Evolutionary conservation across 305 asterid species (phyloP).

Genomic region (Fraxinus dipetala): DNA sequence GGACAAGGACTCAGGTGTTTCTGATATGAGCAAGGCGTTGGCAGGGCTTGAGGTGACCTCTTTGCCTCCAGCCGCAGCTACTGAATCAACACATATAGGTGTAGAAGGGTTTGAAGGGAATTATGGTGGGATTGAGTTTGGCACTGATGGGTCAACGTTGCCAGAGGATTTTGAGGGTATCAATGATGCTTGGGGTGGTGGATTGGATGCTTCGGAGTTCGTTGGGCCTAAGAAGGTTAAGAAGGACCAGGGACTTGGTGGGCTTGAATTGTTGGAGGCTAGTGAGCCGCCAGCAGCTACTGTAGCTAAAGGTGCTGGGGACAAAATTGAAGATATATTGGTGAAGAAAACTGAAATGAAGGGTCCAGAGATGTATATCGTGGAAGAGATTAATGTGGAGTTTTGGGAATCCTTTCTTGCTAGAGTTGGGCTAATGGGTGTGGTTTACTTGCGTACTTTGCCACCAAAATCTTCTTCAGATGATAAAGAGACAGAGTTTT

Average conservation of each 20-base stretch:
- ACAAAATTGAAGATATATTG: constrained; percentile 73
- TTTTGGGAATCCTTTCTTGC: constrained; percentile 78
- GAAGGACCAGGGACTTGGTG: constrained; percentile 79
- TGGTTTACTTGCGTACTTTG: constrained; percentile 59
- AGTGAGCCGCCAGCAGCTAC: constrained; percentile 61
- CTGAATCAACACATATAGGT: constrained; percentile 80
- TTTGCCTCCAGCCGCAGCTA: constrained; percentile 85
- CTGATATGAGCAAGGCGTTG: constrained; percentile 68
- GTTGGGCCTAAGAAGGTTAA: constrained; percentile 73
- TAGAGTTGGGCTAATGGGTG: constrained; percentile 70
- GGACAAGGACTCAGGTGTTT: constrained; percentile 55
- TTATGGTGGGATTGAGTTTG: constrained; percentile 89
- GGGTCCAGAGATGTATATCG: constrained; percentile 80
- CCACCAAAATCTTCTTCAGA: constrained; percentile 56
- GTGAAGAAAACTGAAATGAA: constrained; percentile 75
- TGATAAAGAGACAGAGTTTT: constrained; percentile 73
- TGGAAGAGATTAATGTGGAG: constrained; percentile 80
- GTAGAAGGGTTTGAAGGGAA: constrained; percentile 94
- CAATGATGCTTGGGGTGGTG: constrained; percentile 93
- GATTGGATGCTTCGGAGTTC: constrained; percentile 85
- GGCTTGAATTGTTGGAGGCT: constrained; percentile 71
- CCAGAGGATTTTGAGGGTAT: constrained; percentile 87
- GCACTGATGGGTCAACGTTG: constrained; percentile 65
- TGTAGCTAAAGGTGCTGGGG: constrained; percentile 51
- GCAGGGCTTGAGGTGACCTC: constrained; percentile 82